phyloP scores from a whole-genome alignment of 1,284 basidiomycete species.

The Apiotrichum veenhuisii region DNA sequence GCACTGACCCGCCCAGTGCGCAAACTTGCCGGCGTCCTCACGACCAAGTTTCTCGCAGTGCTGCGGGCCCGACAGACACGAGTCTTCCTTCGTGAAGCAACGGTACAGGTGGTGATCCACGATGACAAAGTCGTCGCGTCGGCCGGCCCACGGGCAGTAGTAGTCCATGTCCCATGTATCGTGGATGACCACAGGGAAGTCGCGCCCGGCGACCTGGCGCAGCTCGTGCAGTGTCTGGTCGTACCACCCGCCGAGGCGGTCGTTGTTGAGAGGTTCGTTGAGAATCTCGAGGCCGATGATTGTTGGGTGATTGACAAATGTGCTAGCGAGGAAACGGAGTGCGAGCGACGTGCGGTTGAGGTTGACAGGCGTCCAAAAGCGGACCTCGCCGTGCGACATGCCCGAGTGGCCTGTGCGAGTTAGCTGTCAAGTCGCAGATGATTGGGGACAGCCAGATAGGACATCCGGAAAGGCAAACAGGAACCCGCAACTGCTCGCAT shows the following conservation, averaged over 20 bases:
- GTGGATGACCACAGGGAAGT: conserved; percentile 66
- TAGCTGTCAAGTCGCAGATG: no score
- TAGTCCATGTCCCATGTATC: conserved; percentile 73
- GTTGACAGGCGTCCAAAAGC: conserved; percentile 52
- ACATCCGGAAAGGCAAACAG: no score
- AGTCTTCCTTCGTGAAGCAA: conserved; percentile 59
- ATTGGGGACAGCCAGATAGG: no score
- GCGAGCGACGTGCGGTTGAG: conserved; percentile 58
- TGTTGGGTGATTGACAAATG: conserved; percentile 56
- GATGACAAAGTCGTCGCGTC: conserved; percentile 55
- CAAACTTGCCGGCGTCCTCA: conserved; percentile 25
- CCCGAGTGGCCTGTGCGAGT: conserved; percentile 48
- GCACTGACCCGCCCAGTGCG: conserved; percentile 24
- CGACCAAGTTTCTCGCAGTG: conserved; percentile 54
- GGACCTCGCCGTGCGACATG: conserved; percentile 44
- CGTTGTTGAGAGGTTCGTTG: conserved; percentile 69
- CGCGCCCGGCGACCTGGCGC: conserved; percentile 54
- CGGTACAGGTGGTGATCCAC: conserved; percentile 84
- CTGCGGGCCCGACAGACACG: conserved; percentile 56
- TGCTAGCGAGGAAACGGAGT: conserved; percentile 52
- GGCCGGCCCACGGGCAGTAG: conserved; percentile 60
- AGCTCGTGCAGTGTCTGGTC: conserved; percentile 58
- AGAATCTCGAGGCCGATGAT: conserved; percentile 76
- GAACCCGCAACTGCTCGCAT: no score
- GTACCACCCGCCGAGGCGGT: conserved; percentile 64